Base-by-base conservation (phyloP, 768 basidiomycete genomes). In the Lactarius pseudohatsudake region DNA sequence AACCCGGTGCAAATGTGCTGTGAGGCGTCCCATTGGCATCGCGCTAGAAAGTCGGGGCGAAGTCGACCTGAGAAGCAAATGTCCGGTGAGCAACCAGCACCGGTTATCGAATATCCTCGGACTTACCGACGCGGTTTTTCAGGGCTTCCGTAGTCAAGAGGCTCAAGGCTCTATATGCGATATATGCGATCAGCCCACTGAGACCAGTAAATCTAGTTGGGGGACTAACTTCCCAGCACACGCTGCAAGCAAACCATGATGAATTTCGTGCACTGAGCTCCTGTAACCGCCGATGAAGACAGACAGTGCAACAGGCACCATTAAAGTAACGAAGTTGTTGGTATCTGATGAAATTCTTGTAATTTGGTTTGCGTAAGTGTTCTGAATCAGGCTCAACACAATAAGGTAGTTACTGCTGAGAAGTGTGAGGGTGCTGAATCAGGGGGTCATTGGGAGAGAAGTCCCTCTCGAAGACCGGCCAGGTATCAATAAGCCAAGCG, bases 11-110 rank as follows among this genome's bases (percentile, higher is more conserved):
- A 90, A 57, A 74, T 73, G 65, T 79, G 72, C 3, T 79, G 56
- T 2, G 74, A 72, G 11, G 77, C 75, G 61, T 86, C 82, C 86
- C 86, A 89, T 69, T 82, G 80, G 70, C 88, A 90, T 40, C 87
- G 82, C 13, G 82, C 78, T 50, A 89, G 79, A 70, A 89, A 90
- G 72, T 90, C 88, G 0, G 88, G 88, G 15, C 88, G 80, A 20
- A 90, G 74, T 28, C 88, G 73, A 55, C 80, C 80, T 78, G 62
- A 8, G 61, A 58, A 18, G 5, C 54, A 10, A 26, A 59, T 38
- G 66, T 28, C 50, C 54, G 15, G 53, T 47, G 28, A 57, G 26
- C 47, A 54, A 30, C 13, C 34, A 32, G 30, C 16, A 30, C n/a
- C 18, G 26, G 9, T 20, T 43, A 36, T 34, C 50, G 18, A 20